phyloP scores from a whole-genome alignment of 2,329 filamentous ascomycete genomes.

The Cryoendolithus antarcticus region DNA sequence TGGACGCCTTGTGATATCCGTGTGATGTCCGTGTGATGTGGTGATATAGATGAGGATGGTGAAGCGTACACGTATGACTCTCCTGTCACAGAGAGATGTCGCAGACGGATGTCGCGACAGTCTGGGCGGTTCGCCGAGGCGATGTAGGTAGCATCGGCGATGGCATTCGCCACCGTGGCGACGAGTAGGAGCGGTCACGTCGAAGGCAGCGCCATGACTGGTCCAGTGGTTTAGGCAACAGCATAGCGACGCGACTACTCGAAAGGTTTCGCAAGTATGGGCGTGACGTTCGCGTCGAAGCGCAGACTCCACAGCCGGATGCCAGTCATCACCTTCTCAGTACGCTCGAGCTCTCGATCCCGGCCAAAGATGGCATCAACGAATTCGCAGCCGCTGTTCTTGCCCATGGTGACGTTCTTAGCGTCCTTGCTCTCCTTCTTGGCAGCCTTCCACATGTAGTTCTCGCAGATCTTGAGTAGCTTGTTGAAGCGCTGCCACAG shows the following conservation, averaged over 20 bases:
- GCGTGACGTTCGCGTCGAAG: conserved; percentile 92
- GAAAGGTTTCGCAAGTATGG: conserved; percentile 47
- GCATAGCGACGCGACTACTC: neutral
- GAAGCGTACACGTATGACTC: too few relatives aligned
- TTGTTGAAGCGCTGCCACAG: conserved; percentile 74
- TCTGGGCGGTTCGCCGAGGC: too few relatives aligned
- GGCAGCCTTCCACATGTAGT: conserved; percentile 84
- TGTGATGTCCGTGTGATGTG: too few relatives aligned
- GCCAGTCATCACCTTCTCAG: conserved; percentile 83
- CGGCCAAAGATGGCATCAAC: conserved; percentile 91
- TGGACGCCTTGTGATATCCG: too few relatives aligned
- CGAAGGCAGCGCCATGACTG: too few relatives aligned
- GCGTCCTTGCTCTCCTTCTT: conserved; percentile 52
- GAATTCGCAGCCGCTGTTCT: conserved; percentile 87
- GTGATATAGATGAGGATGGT: too few relatives aligned
- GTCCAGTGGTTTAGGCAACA: too few relatives aligned
- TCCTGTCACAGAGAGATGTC: too few relatives aligned
- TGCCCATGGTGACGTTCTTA: conserved; percentile 65
- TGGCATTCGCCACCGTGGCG: too few relatives aligned
- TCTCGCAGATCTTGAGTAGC: conserved; percentile 81
- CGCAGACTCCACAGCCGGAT: conserved; percentile 83
- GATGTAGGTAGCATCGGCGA: too few relatives aligned
- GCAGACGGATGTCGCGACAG: too few relatives aligned
- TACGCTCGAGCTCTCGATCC: conserved; percentile 78
- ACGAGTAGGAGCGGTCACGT: too few relatives aligned